Base-by-base conservation (phyloP, 2,329 filamentous ascomycete genomes). In the Exserohilum rostratum region DNA sequence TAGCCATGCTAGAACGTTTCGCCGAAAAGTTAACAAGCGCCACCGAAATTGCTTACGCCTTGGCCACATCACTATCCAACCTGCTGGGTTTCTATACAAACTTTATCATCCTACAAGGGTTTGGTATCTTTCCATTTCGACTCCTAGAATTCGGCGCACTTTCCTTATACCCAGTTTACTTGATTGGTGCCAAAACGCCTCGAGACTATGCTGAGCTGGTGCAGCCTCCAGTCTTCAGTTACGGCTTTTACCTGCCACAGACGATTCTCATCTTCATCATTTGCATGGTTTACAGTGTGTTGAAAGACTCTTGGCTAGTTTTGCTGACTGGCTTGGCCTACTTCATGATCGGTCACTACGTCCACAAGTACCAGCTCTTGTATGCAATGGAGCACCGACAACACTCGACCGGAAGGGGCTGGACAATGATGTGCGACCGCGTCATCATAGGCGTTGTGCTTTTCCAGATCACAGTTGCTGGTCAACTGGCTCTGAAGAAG, bases 321-420 rank as follows among this genome's bases (percentile, higher is more conserved):
- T 84, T 96, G 13, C 80, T 93, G 9, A 87, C 93, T 44, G 95
- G 95, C 3, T 79, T 93, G 44, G 79, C 91, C 11, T 99, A 96
- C 75, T 96, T 96, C 66, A 70, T 85, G 17, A 84, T 96, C 12
- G 92, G 92, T 17, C 90, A 91, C 73, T 93, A 93, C 70, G 90
- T 91, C 29, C 96, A 96, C 83, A 97, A 97, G 74, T 99, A 99
- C 77, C 96, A 99, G 79, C 82, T 99, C 4, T 82, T 99, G 4
- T 99, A 99, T 74, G 92, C 95, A 29, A 99, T 99, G 95, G 93
- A 98, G 67, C 93, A 98, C 73, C 90, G 91, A 13, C 91, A 96
- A 69, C 92, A 96, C 71, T 91, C 92, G 13, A 98, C 93, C 0
- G 96, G 96, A 17, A 87, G 89, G 57, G 92, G 93, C 4, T 99